Evolutionary conservation across 2,329 filamentous ascomycete genomes (phyloP).

Genomic region (Colletotrichum caudatum): DNA sequence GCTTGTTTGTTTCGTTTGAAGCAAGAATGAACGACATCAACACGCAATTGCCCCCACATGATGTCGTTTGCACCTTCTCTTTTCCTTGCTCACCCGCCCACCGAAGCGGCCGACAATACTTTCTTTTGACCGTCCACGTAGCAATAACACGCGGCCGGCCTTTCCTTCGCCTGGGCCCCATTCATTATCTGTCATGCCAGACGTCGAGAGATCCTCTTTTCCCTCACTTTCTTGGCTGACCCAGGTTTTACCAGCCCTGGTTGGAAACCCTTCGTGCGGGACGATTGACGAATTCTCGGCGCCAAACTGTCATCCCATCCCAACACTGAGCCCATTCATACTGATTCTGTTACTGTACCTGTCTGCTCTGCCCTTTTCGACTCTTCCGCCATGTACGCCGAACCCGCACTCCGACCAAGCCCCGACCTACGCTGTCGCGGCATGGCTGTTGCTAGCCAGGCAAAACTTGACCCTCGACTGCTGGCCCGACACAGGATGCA

Average conservation of each 20-base stretch:
- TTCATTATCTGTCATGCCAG: constrained; percentile 24
- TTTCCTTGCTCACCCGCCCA: not conserved
- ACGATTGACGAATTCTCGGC: constrained; percentile 37
- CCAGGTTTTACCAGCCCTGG: constrained; percentile 32
- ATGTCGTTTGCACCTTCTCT: constrained; percentile 31
- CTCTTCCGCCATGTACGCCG: constrained; percentile 4
- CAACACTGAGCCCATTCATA: constrained; percentile 36
- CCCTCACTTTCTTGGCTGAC: constrained; percentile 21
- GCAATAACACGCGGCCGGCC: constrained; percentile 27
- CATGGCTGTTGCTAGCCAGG: constrained; percentile 1
- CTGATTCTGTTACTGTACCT: constrained; percentile 2
- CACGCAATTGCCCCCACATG: constrained; percentile 8
- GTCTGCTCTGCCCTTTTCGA: not conserved
- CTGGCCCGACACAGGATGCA: constrained; percentile 11
- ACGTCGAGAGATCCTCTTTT: constrained; percentile 33
- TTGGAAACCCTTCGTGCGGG: constrained; percentile 33
- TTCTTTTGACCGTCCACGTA: constrained; percentile 11
- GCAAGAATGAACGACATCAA: constrained; percentile 34
- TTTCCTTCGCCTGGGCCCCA: not conserved
- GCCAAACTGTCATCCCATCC: constrained; percentile 32
- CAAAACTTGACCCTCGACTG: constrained; percentile 6
- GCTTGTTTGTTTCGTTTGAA: constrained; percentile 34
- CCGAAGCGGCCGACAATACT: constrained; percentile 17
- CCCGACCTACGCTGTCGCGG: constrained; percentile 26
- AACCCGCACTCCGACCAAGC: constrained; percentile 20